Percentiles rank a stretch among this genome's conserved stretches.
phyloP scores from a whole-genome alignment of 1,284 basidiomycete species.

The Neonothopanus nambi region DNA sequence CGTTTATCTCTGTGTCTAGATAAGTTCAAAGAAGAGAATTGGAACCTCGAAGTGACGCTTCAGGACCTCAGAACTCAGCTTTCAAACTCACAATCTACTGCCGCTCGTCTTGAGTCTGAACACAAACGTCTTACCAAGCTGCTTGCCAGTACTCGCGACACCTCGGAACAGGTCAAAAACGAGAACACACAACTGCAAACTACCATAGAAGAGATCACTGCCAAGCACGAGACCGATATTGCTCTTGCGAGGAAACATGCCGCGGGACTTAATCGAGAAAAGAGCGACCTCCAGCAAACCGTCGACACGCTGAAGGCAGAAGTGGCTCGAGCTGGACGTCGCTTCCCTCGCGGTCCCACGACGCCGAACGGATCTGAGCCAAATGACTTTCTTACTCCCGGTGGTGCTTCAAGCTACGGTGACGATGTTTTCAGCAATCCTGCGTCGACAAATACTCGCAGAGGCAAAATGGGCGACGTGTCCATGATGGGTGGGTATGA shows the following conservation, averaged over 20 bases:
- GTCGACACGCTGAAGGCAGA: constrained; percentile 78
- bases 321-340: constrained; percentile 56
- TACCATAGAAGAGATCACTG: constrained; percentile 73
- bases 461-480: constrained; percentile 20
- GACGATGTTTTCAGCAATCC: constrained; percentile 70
- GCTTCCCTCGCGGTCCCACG: constrained; percentile 63
- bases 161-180: constrained; percentile 70
- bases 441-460: constrained; percentile 61
- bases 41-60: constrained; percentile 93
- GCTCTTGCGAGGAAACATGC: constrained; percentile 87
- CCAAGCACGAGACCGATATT: constrained; percentile 91
- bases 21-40: constrained; percentile 96
- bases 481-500: constrained; percentile 38
- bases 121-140: constrained; percentile 79
- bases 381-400: constrained; percentile 60
- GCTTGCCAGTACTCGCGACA: constrained; percentile 74
- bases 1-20: constrained; percentile 37
- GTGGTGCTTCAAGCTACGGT: constrained; percentile 51
- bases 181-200: constrained; percentile 58
- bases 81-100: constrained; percentile 63
- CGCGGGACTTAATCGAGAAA: constrained; percentile 88
- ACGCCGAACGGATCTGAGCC: constrained; percentile 56
- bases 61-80: constrained; percentile 85
- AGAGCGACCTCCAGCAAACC: constrained; percentile 84
- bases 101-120: constrained; percentile 79